Percentiles rank a stretch among this genome's conserved stretches.
Conservation (phyloP, 116 monocot genomes). For the Papilionanthe hybrid region DNA sequence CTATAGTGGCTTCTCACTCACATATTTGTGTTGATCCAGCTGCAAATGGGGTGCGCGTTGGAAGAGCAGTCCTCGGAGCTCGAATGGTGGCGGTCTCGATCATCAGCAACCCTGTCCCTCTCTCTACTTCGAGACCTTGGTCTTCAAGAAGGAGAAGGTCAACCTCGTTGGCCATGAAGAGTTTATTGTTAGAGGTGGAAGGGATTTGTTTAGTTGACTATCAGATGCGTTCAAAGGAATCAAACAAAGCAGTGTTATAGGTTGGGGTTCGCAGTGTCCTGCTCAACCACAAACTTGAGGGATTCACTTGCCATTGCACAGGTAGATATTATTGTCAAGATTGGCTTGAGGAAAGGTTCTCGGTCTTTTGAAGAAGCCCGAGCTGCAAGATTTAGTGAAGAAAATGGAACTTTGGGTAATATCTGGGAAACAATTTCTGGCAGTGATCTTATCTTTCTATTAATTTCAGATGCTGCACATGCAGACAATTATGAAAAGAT, state of each 20-base stretch:
- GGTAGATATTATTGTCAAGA: slow-evolving; percentile 68
- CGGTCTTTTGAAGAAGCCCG: slow-evolving; percentile 87
- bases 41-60: not conserved
- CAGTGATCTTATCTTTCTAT: slow-evolving; percentile 79
- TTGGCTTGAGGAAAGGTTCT: slow-evolving; percentile 94
- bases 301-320: slow-evolving; percentile 67
- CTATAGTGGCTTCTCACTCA: not conserved
- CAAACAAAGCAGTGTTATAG: slow-evolving; percentile 72
- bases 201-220: slow-evolving; percentile 62
- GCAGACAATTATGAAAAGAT: slow-evolving; percentile 91
- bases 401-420: slow-evolving; percentile 92
- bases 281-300: slow-evolving; percentile 85
- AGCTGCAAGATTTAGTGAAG: slow-evolving; percentile 86
- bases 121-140: slow-evolving; percentile 77
- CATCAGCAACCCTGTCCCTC: slow-evolving; percentile 27
- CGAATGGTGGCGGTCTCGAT: slow-evolving; percentile 58
- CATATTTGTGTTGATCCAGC: not conserved
- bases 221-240: slow-evolving; percentile 84
- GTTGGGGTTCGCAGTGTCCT: slow-evolving; percentile 83
- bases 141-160: slow-evolving; percentile 98
- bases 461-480: slow-evolving; percentile 98
- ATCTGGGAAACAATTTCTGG: slow-evolving; percentile 90
- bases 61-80: slow-evolving; percentile 33
- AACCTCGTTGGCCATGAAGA: slow-evolving; percentile 84
- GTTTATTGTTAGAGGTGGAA: slow-evolving; percentile 78